phyloP scores from a whole-genome alignment of 2,329 filamentous ascomycete genomes.

The Akanthomyces muscarius region DNA sequence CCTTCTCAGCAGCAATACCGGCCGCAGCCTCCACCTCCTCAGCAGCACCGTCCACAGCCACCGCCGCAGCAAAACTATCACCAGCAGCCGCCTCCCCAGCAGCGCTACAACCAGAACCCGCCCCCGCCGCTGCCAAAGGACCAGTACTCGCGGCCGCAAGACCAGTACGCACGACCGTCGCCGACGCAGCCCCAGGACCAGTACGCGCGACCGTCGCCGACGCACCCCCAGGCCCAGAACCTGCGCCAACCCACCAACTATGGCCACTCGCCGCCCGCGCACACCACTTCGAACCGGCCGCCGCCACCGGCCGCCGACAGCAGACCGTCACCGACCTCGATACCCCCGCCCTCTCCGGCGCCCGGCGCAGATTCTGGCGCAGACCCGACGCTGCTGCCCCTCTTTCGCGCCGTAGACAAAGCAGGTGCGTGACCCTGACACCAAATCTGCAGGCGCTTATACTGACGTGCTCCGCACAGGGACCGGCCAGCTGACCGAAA shows the following conservation, averaged over 20 bases:
- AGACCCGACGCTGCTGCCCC: constrained; percentile 71
- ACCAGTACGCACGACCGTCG: constrained; percentile 16
- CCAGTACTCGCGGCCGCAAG: constrained; percentile 29
- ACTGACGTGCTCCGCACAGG: constrained; percentile 38
- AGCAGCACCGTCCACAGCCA: constrained; percentile 18
- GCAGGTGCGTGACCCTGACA: constrained; percentile 46
- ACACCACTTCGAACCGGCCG: constrained; percentile 35
- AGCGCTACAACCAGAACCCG: constrained; percentile 48
- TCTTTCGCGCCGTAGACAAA: constrained; percentile 91
- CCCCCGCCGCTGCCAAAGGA: constrained; percentile 38
- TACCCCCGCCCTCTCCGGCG: constrained; percentile 63
- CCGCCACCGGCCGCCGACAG: constrained; percentile 40
- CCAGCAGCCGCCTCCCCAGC: constrained; percentile 20
- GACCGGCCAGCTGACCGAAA: constrained; percentile 78
- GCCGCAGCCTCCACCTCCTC: constrained; percentile 21
- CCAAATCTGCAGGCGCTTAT: not conserved
- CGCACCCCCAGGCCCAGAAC: constrained; percentile 20
- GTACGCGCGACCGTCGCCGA: constrained; percentile 17
- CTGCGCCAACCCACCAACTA: constrained; percentile 31
- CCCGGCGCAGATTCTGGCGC: constrained; percentile 47
- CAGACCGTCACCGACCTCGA: constrained; percentile 53
- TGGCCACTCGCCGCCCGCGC: constrained; percentile 49
- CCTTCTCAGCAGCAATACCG: constrained; percentile 21
- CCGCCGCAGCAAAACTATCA: constrained; percentile 17
- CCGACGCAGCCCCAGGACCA: constrained; percentile 23